Base-by-base conservation (phyloP, 108 stramenopile species). In the Skeletonema potamos region DNA sequence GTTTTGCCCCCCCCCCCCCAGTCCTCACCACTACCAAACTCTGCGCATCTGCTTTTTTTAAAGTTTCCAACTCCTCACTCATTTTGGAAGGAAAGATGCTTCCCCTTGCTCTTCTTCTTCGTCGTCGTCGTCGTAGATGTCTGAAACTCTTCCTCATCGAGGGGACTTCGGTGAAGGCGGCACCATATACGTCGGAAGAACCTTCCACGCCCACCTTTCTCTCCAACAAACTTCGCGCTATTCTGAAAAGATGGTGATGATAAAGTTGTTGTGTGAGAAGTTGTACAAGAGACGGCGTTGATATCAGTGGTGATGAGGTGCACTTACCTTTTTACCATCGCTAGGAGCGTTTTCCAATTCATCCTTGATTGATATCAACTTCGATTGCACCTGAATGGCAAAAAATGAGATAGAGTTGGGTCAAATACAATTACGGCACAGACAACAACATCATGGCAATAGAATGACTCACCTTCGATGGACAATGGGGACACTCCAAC, bases 151-250 rank as follows among this genome's bases (percentile, higher is more conserved):
- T 46, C 44, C n/a, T 82, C 86, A 28, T 82, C 68, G 86, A 46
- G 80, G 41, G 13, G 63, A 44, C 55, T 20, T 24, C 34, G 54
- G 58, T 92, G 88, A 60, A 92, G 85, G 46, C 91, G 72, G 44
- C 87, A 86, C 91, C 91, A 92, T 18, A 92, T 62, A 15, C 91
- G 85, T 59, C 84, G 84, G 71, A 92, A 89, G 69, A 92, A 92
- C 5, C 86, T 86, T 61, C 87, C 87, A 12, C 89, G 75, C 26
- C 89, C 89, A 46, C 86, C 86, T 59, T 90, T 86, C 48, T 87
- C 86, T 6, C 44, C 44, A 6, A 46, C 44, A 46, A 46, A 46
- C 44, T 58, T 32, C 27, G n/a, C 10, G 6, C 18, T 66, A 3
- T 33, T 58, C 15, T 33, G 18, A 18, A 43, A 39, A 41, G 36